These are phyloP conservation scores for Boletus tylopilopsis DNA, from an alignment of 768 basidiomycete species.

Conservation along the genomic window DNA sequence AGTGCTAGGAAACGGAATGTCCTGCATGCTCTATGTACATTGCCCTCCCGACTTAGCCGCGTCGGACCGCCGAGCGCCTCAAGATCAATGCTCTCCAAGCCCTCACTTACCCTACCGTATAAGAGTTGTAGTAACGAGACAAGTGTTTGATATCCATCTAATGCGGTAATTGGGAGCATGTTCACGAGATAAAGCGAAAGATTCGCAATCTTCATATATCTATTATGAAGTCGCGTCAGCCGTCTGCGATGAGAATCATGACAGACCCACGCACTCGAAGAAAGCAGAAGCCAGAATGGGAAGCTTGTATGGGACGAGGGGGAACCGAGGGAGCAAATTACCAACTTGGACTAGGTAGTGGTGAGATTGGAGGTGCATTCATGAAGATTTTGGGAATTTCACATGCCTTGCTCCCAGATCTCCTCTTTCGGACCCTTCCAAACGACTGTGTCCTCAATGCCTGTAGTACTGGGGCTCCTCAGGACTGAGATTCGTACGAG, in stretches of 20 bases:
- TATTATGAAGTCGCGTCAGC: conserved; percentile 21
- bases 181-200: conserved; percentile 82
- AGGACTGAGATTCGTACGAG: conserved; percentile 55
- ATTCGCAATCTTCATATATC: conserved; percentile 63
- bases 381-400: neutral
- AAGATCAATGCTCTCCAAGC: conserved; percentile 14
- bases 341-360: conserved; percentile 56
- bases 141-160: conserved; percentile 71
- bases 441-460: conserved; percentile 43
- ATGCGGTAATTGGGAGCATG: conserved; percentile 63
- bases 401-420: conserved; percentile 62
- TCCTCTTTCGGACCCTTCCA: conserved; percentile 73
- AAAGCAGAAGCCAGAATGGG: conserved; percentile 30
- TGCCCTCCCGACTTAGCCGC: conserved; percentile 4
- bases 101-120: neutral
- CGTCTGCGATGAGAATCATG: neutral
- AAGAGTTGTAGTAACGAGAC: conserved; percentile 27
- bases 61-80: conserved; percentile 13
- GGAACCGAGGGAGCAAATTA: conserved; percentile 37
- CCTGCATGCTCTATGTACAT: conserved; percentile 13
- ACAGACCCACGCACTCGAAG: conserved; percentile 48
- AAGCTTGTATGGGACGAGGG: conserved; percentile 26
- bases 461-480: neutral
- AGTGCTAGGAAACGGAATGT: conserved; percentile 15
- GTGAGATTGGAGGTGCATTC: neutral